Evolutionary conservation across 2,329 filamentous ascomycete species (phyloP).

Genomic region (Talaromyces sp.): DNA sequence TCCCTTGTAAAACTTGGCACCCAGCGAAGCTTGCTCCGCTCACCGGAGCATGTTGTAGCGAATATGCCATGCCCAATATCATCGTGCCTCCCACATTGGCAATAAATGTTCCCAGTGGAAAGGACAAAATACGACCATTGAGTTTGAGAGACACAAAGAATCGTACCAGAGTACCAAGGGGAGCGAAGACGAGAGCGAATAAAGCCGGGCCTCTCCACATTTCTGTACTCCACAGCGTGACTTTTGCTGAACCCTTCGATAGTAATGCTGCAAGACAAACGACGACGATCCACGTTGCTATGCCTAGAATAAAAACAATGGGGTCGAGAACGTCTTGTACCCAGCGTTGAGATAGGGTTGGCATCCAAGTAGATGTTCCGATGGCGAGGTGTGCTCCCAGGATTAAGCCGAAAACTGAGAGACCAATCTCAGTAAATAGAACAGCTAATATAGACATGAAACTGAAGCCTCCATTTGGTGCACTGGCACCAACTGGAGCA

Average conservation of each 20-base stretch:
- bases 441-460: conserved; percentile 77
- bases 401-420: conserved; percentile 69
- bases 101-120: conserved; percentile 79
- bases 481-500: conserved; percentile 39
- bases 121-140: conserved; percentile 65
- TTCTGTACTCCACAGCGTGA: conserved; percentile 44
- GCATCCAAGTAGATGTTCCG: conserved; percentile 58
- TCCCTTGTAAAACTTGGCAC: conserved; percentile 66
- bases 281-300: conserved; percentile 73
- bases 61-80: conserved; percentile 73
- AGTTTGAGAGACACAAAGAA: conserved; percentile 71
- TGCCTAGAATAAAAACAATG: conserved; percentile 62
- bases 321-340: conserved; percentile 50
- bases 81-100: conserved; percentile 76
- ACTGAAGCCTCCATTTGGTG: conserved; percentile 71
- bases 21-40: conserved; percentile 55
- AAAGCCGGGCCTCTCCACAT: conserved; percentile 72
- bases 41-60: conserved; percentile 66
- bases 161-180: conserved; percentile 70
- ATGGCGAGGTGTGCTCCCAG: conserved; percentile 73
- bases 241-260: conserved; percentile 52
- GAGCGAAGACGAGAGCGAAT: conserved; percentile 77
- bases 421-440: conserved; percentile 66
- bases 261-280: conserved; percentile 61
- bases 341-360: conserved; percentile 55